A percentile compares a stretch with the other conserved stretches of the same genome.
phyloP scores from a whole-genome alignment of 2,329 filamentous ascomycete species.

The Penicillium sp. region DNA sequence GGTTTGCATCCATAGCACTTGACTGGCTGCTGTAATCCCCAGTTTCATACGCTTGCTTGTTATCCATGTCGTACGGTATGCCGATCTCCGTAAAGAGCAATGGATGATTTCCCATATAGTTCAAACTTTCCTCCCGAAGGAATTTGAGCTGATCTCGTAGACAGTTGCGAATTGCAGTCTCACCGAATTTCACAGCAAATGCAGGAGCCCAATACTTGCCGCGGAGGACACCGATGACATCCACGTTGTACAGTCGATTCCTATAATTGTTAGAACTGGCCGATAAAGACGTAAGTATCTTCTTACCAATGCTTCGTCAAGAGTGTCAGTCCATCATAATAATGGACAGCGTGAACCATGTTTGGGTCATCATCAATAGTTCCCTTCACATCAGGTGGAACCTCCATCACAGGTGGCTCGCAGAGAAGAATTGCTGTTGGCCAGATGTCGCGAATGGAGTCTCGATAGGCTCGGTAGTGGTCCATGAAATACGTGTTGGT shows the following conservation, averaged over 20 bases:
- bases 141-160: conserved; percentile 79
- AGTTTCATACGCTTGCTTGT: conserved; percentile 89
- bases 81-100: conserved; percentile 92
- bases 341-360: conserved; percentile 91
- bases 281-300: background rate
- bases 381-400: conserved; percentile 81
- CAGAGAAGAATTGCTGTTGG: conserved; percentile 79
- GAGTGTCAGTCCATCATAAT: conserved; percentile 91
- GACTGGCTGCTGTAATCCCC: conserved; percentile 92
- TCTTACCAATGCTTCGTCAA: conserved; percentile 89
- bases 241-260: conserved; percentile 94
- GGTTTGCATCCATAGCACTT: conserved; percentile 90
- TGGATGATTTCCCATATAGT: conserved; percentile 81
- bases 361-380: conserved; percentile 82
- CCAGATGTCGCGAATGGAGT: conserved; percentile 69
- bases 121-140: conserved; percentile 78
- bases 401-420: conserved; percentile 84
- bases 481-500: conserved; percentile 89
- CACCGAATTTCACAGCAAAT: conserved; percentile 87
- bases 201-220: conserved; percentile 83
- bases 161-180: conserved; percentile 89
- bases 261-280: conserved; percentile 31
- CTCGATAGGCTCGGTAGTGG: conserved; percentile 69
- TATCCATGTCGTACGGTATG: conserved; percentile 98
- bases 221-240: conserved; percentile 84